Percentiles rank a stretch among this genome's conserved stretches.
Conservation (phyloP, 2,329 filamentous ascomycete genomes). For the Nemania bipapillata region DNA sequence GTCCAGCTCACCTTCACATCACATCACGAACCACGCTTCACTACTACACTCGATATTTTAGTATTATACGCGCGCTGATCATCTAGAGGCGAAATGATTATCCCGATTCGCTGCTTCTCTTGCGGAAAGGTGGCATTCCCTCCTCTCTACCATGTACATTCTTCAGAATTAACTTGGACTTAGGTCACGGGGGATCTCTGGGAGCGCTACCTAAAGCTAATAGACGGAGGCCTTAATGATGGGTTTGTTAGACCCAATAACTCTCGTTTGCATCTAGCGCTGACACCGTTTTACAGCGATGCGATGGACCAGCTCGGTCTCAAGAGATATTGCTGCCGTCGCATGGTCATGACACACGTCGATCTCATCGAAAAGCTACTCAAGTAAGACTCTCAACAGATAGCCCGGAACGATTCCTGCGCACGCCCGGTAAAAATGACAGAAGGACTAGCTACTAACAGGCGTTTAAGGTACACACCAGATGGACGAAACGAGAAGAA, state of each 20-base stretch:
- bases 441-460: constrained; percentile 33
- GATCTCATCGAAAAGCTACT: constrained; percentile 98
- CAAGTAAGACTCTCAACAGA: constrained; percentile 68
- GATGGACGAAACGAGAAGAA: constrained; percentile 73
- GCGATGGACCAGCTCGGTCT: constrained; percentile 95
- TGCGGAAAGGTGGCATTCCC: constrained; percentile 86
- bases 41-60: background rate
- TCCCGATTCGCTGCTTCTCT: constrained; percentile 97
- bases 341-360: constrained; percentile 99
- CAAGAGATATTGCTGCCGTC: constrained; percentile 96
- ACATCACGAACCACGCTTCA: background rate
- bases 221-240: constrained; percentile 79
- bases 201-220: constrained; percentile 91
- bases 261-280: constrained; percentile 8
- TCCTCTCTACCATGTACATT: constrained; percentile 6
- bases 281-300: constrained; percentile 70
- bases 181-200: constrained; percentile 97
- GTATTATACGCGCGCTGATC: background rate
- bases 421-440: background rate
- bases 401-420: background rate
- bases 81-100: constrained; percentile 82
- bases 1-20: constrained; percentile 9
- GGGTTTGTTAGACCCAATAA: constrained; percentile 65
- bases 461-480: constrained; percentile 65
- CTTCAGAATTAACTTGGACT: constrained; percentile 33